Conservation (phyloP, 805 yeast genomes). For the Wickerhamiella sergipiensis region DNA sequence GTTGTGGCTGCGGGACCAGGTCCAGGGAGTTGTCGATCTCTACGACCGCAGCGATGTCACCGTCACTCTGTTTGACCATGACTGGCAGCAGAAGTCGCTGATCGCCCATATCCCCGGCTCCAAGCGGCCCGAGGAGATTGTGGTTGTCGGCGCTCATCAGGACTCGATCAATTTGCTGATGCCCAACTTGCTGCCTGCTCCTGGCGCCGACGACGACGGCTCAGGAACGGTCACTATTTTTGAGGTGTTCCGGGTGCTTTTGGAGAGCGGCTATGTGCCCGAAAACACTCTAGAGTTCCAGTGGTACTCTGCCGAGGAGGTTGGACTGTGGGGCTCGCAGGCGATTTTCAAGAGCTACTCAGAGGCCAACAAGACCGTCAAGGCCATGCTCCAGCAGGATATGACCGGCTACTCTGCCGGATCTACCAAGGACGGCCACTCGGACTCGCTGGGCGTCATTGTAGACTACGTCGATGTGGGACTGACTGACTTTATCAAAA, state of each 20-base stretch:
- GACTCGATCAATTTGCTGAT: slow-evolving; percentile 67
- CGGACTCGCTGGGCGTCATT: slow-evolving; percentile 67
- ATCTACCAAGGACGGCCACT: slow-evolving; percentile 35
- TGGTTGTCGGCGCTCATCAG: slow-evolving; percentile 80
- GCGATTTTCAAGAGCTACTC: slow-evolving; percentile 54
- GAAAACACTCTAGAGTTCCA: slow-evolving; percentile 78
- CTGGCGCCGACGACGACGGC: slow-evolving; percentile 95
- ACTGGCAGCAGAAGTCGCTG: slow-evolving; percentile 69
- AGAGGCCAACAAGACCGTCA: slow-evolving; percentile 36
- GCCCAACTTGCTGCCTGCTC: slow-evolving; percentile 58
- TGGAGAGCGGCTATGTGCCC: slow-evolving; percentile 36
- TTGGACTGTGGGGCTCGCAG: slow-evolving; percentile 74
- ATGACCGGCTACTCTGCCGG: slow-evolving; percentile 72
- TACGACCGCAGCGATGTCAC: slow-evolving; percentile 27
- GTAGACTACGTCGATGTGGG: slow-evolving; percentile 48
- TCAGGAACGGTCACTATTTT: slow-evolving; percentile 71
- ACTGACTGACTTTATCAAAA: slow-evolving; percentile 48
- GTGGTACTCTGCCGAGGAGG: slow-evolving; percentile 92
- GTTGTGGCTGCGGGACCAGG: slow-evolving; percentile 45
- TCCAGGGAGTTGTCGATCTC: slow-evolving; percentile 25
- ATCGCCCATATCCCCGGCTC: slow-evolving; percentile 42
- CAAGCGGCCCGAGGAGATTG: slow-evolving; percentile 31
- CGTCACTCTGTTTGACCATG: slow-evolving; percentile 43
- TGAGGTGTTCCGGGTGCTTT: slow-evolving; percentile 57
- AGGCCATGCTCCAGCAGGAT: slow-evolving; percentile 86